phyloP scores from a whole-genome alignment of 164 flowering plant species.

The Cinnamomum chago region DNA sequence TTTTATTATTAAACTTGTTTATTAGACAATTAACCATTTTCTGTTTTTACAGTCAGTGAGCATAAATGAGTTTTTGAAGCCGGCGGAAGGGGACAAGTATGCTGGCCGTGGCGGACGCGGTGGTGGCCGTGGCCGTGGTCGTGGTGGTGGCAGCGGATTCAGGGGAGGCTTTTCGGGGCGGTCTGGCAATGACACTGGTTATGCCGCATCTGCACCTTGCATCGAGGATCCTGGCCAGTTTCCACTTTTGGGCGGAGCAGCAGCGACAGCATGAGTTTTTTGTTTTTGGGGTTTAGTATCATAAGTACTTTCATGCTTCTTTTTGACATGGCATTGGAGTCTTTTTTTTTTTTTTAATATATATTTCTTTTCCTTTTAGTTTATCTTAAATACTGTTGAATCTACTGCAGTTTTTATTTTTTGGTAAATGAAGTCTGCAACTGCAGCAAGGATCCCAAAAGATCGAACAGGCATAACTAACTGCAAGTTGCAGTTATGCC shows the following conservation, averaged over 20 bases:
- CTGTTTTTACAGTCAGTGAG: slow-evolving; percentile 17
- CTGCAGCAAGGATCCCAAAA: too few relatives aligned
- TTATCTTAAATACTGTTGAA: too few relatives aligned
- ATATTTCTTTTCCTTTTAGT: too few relatives aligned
- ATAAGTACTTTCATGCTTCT: neutral
- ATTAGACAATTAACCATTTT: neutral
- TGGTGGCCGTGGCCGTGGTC: slow-evolving; percentile 20
- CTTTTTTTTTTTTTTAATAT: too few relatives aligned
- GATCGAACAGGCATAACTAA: too few relatives aligned
- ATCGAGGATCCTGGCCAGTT: slow-evolving; percentile 21
- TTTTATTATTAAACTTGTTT: neutral
- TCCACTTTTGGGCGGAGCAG: slow-evolving; percentile 18
- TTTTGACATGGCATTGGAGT: neutral
- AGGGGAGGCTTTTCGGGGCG: slow-evolving; percentile 16
- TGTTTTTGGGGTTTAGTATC: neutral
- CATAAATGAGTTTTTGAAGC: slow-evolving; percentile 29
- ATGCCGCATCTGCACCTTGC: slow-evolving; percentile 10
- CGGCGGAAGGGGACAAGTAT: slow-evolving; percentile 16
- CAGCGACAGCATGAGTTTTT: slow-evolving; percentile 15
- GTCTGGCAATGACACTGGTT: neutral
- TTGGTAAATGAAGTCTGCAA: too few relatives aligned
- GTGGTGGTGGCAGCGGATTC: slow-evolving; percentile 5
- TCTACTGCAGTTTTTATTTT: too few relatives aligned
- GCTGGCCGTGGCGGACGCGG: slow-evolving; percentile 12
- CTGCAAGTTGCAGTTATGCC: too few relatives aligned